phyloP scores from a whole-genome alignment of 2,329 filamentous ascomycete species.

The Xylariaceae sp. region DNA sequence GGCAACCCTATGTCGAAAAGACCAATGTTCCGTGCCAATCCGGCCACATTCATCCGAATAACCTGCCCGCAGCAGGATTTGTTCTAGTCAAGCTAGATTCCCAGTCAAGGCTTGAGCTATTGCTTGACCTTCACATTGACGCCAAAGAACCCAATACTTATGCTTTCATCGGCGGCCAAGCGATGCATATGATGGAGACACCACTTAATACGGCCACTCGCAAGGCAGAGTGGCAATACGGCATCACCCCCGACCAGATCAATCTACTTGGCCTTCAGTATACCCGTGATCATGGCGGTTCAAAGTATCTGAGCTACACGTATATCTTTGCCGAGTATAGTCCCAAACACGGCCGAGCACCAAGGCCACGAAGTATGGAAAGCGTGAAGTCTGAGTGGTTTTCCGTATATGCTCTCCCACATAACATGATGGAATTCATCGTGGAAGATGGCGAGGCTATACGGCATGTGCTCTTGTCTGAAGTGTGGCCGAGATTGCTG shows the following conservation, averaged over 20 bases:
- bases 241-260: slow-evolving; percentile 1
- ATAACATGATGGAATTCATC: not conserved
- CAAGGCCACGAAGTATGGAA: not conserved
- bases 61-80: slow-evolving; percentile 8
- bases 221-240: slow-evolving; percentile 2
- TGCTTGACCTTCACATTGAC: slow-evolving; percentile 7
- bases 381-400: slow-evolving; percentile 11
- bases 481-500: not conserved
- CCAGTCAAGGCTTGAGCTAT: slow-evolving; percentile 3
- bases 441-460: slow-evolving; percentile 1
- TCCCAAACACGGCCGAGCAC: slow-evolving; percentile 1
- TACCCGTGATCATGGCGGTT: slow-evolving; percentile 12
- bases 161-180: slow-evolving; percentile 9
- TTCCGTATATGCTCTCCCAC: not conserved
- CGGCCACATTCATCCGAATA: slow-evolving; percentile 6
- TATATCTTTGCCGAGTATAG: slow-evolving; percentile 15
- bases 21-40: slow-evolving; percentile 4
- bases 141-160: not conserved
- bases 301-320: slow-evolving; percentile 10
- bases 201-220: not conserved
- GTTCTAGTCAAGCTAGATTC: slow-evolving; percentile 8
- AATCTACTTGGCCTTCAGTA: not conserved
- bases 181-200: not conserved
- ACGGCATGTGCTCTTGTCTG: not conserved
- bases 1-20: slow-evolving; percentile 3